These are phyloP conservation scores for Pichia terricola DNA, from an alignment of 1,139 yeast genomes.

Conservation along the genomic window DNA sequence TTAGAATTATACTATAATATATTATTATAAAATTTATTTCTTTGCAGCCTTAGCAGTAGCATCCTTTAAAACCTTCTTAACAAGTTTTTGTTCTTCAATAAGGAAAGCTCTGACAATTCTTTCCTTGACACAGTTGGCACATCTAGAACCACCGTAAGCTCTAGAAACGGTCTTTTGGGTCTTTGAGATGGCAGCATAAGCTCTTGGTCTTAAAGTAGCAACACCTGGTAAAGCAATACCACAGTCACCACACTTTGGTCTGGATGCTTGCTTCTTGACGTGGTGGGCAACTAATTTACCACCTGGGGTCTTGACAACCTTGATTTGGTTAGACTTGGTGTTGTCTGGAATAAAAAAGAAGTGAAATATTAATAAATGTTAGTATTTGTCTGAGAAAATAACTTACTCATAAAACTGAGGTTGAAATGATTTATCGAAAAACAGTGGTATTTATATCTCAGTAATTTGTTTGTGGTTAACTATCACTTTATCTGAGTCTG, in stretches of 20 bases:
- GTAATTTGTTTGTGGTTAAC: too few species aligned
- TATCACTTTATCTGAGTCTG: too few species aligned
- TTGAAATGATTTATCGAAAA: neutral
- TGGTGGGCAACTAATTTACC: conserved; percentile 97
- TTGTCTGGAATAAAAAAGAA: conserved; percentile 48
- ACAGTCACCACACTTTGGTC: conserved; percentile 99
- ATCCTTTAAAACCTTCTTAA: conserved; percentile 96
- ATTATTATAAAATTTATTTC: conserved; percentile 29
- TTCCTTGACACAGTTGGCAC: conserved; percentile 98
- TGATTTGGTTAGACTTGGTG: conserved; percentile 98
- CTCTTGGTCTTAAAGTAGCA: conserved; percentile 94
- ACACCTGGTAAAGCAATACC: conserved; percentile 87
- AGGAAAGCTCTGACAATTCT: conserved; percentile 98
- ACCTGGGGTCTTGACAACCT: conserved; percentile 99
- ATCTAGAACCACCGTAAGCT: conserved; percentile 99
- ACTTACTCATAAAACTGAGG: too few species aligned
- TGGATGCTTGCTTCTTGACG: conserved; percentile 87
- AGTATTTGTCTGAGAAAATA: conserved; percentile 10
- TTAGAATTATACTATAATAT: too few species aligned
- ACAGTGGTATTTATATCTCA: neutral
- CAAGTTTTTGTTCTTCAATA: conserved; percentile 99
- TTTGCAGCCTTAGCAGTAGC: conserved; percentile 72
- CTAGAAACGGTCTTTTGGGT: conserved; percentile 98
- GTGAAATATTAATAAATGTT: conserved; percentile 11
- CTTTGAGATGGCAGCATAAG: conserved; percentile 89